These are phyloP conservation scores for Elsinoe australis DNA, from an alignment of 2,329 filamentous ascomycete species.

Conservation along the genomic window DNA sequence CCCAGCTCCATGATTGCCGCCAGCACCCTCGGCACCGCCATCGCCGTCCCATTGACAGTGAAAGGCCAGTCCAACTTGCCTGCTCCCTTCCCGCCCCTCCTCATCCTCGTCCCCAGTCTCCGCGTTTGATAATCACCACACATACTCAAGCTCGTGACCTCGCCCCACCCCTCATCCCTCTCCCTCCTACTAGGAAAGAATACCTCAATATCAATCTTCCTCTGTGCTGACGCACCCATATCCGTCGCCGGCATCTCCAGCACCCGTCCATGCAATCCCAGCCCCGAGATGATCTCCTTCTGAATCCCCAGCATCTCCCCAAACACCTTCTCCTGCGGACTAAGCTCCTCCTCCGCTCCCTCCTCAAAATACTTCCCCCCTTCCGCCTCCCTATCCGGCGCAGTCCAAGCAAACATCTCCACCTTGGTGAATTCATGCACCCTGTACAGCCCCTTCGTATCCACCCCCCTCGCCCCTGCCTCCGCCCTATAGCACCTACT, in stretches of 20 bases:
- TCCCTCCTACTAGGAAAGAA: conserved; percentile 75
- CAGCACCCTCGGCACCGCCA: conserved; percentile 82
- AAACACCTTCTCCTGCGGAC: conserved; percentile 53
- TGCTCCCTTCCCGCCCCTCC: conserved; percentile 37
- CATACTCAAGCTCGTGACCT: conserved; percentile 81
- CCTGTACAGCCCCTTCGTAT: conserved; percentile 90
- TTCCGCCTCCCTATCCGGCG: conserved; percentile 41
- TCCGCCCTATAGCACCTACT: conserved; percentile 95
- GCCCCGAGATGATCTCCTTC: conserved; percentile 66
- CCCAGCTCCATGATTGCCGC: conserved; percentile 86
- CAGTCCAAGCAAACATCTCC: conserved; percentile 90
- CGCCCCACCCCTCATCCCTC: conserved; percentile 72
- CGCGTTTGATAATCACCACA: conserved; percentile 94
- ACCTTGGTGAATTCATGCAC: conserved; percentile 99
- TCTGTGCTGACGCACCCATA: conserved; percentile 75
- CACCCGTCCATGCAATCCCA: conserved; percentile 77
- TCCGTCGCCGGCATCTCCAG: conserved; percentile 88
- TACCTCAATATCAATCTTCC: conserved; percentile 90
- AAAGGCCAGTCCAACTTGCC: conserved; percentile 63
- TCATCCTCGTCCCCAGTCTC: conserved; percentile 67
- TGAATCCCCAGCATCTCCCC: conserved; percentile 83
- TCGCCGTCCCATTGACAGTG: conserved; percentile 88
- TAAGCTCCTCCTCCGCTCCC: conserved; percentile 26
- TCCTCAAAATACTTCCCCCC: conserved; percentile 25
- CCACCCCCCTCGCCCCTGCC: conserved; percentile 78